These are phyloP conservation scores for Kwoniella heveanensis DNA, from an alignment of 768 basidiomycete species.

Conservation along the genomic window DNA sequence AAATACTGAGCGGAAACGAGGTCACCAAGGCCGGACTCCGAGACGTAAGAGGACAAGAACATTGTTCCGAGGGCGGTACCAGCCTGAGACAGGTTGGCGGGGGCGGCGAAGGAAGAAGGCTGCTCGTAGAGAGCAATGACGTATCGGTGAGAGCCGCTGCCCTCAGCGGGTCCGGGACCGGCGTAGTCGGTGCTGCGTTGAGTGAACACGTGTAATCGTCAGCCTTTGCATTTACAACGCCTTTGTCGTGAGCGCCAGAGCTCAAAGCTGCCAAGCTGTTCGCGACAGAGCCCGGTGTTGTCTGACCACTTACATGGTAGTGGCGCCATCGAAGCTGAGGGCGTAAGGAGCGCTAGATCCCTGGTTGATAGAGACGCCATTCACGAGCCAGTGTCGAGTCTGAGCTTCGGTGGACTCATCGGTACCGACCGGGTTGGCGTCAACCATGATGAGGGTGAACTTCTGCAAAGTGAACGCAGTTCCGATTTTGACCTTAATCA, in stretches of 20 bases:
- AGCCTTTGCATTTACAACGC: too few relatives aligned
- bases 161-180: constrained; percentile 69
- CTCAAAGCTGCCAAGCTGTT: too few relatives aligned
- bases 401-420: constrained; percentile 58
- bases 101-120: constrained; percentile 66
- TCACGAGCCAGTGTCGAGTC: constrained; percentile 80
- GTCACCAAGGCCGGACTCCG: constrained; percentile 63
- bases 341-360: constrained; percentile 37
- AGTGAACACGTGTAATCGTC: too few relatives aligned
- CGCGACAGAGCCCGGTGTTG: too few relatives aligned
- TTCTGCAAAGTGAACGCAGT: constrained; percentile 21
- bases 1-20: constrained; percentile 74
- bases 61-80: constrained; percentile 63
- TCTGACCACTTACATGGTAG: constrained; percentile 36
- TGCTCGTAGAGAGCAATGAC: constrained; percentile 69
- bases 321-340: constrained; percentile 47
- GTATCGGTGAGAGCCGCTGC: constrained; percentile 78
- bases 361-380: constrained; percentile 59
- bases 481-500: too few relatives aligned
- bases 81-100: constrained; percentile 62
- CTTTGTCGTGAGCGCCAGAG: too few relatives aligned
- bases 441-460: constrained; percentile 74
- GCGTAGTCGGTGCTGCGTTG: constrained; percentile 67
- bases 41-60: constrained; percentile 65
- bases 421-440: constrained; percentile 69